Base-by-base conservation (phyloP, 2,329 filamentous ascomycete genomes). In the Fusarium oxysporum region DNA sequence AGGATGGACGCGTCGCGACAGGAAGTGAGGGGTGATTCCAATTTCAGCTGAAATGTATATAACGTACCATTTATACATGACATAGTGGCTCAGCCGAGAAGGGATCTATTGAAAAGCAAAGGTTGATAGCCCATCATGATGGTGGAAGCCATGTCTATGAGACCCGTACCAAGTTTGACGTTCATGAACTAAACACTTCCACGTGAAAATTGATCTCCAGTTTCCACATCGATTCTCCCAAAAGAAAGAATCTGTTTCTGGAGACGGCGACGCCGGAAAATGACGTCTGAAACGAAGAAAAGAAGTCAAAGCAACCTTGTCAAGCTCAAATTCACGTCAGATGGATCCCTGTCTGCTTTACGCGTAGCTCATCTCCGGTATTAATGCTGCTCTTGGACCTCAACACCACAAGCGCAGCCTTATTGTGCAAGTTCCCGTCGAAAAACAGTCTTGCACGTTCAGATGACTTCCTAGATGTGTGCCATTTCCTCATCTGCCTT, bases 251-350 rank as follows among this genome's bases (percentile, higher is more conserved):
- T 51, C 58, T 57, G 70, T 73, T 71, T 64, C 58, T 57, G 43
- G 41, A 64, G 64, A 70, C 72, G 76, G 70, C 72, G 66, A 74
- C 58, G 62, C 76, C 74, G 72, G 60, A 62, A 69, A 47, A 77
- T 77, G 76, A 77, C 76, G 76, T 77, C 71, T 77, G 71, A 76
- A 77, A 76, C 72, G 62, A 68, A 70, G 64, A 58, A 56, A 37
- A 48, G 47, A 68, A 41, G 53, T 59, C 67, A 54, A 56, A 57
- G 62, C 53, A 67, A 71, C 74, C 70, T 73, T 72, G 74, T 66
- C 67, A 70, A 77, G 70, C 75, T 78, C 75, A 78, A 71, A 74
- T 76, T 72, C 72, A 77, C 73, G 73, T 76, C 75, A 75, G 73
- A 75, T 35, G 40, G 62, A 78, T 76, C 76, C 76, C 76, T 78